Base-by-base conservation (phyloP, 345 rosid species). In the Eucalyptus regnans region DNA sequence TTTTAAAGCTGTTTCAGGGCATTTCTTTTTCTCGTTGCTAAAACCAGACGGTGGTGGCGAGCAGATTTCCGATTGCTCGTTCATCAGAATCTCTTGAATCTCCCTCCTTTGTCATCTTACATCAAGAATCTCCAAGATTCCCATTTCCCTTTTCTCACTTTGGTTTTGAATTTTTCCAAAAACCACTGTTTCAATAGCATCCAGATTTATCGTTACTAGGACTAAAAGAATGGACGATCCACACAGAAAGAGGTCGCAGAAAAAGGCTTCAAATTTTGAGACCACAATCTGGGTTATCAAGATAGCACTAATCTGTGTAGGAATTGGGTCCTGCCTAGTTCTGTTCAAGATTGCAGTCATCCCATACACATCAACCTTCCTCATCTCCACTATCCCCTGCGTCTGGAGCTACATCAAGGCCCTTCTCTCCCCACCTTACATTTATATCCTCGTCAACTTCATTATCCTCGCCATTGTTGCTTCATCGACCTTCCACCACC, bases 401-500 rank as follows among this genome's bases (percentile, higher is more conserved):
- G 37, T 92, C 33, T 90, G 92, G 91, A 62, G 88, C 91, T 90
- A 88, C 48, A 17, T 93, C 49, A 90, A 91, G 51, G 58, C 66
- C 81, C 90, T 91, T 89, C 86, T 93, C 3, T 90, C 94, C 71
- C 96, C 95, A 13, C 95, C 91, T 23, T 95, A 92, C 90, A 90
- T 95, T 48, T 94, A 92, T 86, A 88, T 95, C 54, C 79, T 95
- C 86, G 86, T 94, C 91, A 93, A 95, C 86, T 90, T 91, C 90
- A 91, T 95, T 89, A 92, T 95, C 89, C 22, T 94, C 88, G 87
- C 92, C 91, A 92, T 94, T 50, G 92, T 87, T 50, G 94, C 93
- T 44, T 92, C 91, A 16, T 92, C 93, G 86, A 80, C 88, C 15
- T 88, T 86, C 90, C 87, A 87, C 4, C 90, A 80, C 88, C 92